Evolutionary conservation across 495 filamentous ascomycete species (phyloP), one percentile per base, ranked within the genome.

Genomic region (Hyaloscypha variabilis): DNA sequence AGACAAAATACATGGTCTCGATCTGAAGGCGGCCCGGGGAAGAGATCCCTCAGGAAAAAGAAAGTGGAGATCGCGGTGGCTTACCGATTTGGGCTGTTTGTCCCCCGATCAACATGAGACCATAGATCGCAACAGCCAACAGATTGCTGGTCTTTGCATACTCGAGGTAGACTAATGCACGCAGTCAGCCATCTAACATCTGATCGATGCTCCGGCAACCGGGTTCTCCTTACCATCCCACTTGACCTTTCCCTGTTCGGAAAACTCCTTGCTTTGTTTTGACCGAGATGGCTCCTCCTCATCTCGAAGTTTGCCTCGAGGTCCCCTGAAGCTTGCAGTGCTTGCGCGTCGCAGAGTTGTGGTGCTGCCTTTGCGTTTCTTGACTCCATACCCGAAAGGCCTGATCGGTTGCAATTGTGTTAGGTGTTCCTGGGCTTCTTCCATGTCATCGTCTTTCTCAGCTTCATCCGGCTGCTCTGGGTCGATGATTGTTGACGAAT

Each of bases 121-220:
- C 73, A 74, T 99, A 99, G 68, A 97, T 81, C 30, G 72, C 71
- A 24, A 99, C 96, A 11, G 95, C 96, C 24, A 82, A 77, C 6
- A 97, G 75, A 72, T 98, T 97, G 79, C 91, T 97, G 21, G 92
- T 91, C 77, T 94, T 97, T 36, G 94, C 94, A 72, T 98, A 97
- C 76, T 94, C 92, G 34, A 76, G 77, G 65, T 96, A 96, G 2
- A 96, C 91, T 72, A 62, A 66, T 56, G 58, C 34, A 39, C 23
- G 53, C 23, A 60, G 54, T 78, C 54, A 77, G 74, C 59, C 63
- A 64, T 29, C 19, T 17, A 68, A 39, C 57, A 46, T 46, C 39
- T 31, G 62, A 63, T 54, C 78, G 74, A 63, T n/a, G 52, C 30
- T 21, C 55, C 51, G 79, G 78, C 39, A 78, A 76, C 28, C 36